Conservation (phyloP, 345 rosid genomes). For the Aegle marmelos region DNA sequence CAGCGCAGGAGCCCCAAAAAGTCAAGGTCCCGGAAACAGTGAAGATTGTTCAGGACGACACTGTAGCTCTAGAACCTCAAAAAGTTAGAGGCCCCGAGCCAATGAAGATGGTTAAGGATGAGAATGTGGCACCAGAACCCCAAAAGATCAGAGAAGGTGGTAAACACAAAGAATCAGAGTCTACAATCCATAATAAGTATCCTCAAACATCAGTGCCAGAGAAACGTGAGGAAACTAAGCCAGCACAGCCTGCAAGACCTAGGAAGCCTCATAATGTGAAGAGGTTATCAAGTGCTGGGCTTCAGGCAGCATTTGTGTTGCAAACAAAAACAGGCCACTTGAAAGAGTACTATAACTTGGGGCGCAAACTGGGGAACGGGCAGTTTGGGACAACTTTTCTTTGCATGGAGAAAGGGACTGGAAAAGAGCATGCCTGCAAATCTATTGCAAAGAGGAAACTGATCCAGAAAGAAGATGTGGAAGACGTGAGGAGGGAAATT, state of each 20-base stretch:
- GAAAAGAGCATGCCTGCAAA: conserved; percentile 80
- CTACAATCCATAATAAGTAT: conserved; percentile 13
- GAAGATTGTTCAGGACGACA: conserved; percentile 23
- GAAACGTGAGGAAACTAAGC: conserved; percentile 10
- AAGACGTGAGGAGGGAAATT: conserved; percentile 88
- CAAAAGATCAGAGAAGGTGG: conserved; percentile 12
- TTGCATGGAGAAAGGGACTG: conserved; percentile 68
- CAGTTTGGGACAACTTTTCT: conserved; percentile 90
- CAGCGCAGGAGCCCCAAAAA: not conserved
- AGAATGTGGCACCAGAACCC: conserved; percentile 4
- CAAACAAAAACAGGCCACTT: conserved; percentile 59
- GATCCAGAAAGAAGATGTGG: conserved; percentile 59
- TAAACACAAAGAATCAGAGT: not conserved
- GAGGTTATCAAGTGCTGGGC: conserved; percentile 59
- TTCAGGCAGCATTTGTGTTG: conserved; percentile 54
- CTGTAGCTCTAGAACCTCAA: not conserved
- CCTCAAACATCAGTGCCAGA: conserved; percentile 5
- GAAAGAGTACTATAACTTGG: conserved; percentile 64
- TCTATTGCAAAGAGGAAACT: conserved; percentile 85
- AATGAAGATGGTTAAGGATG: conserved; percentile 40
- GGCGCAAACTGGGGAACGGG: conserved; percentile 78
- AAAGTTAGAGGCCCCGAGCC: conserved; percentile 29
- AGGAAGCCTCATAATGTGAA: conserved; percentile 44
- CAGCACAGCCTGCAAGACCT: conserved; percentile 22
- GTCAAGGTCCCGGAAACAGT: conserved; percentile 36